Evolutionary conservation across 352 stramenopile species (phyloP), one percentile per base, ranked within the genome.

Genomic region (Phytophthora colocasiae): DNA sequence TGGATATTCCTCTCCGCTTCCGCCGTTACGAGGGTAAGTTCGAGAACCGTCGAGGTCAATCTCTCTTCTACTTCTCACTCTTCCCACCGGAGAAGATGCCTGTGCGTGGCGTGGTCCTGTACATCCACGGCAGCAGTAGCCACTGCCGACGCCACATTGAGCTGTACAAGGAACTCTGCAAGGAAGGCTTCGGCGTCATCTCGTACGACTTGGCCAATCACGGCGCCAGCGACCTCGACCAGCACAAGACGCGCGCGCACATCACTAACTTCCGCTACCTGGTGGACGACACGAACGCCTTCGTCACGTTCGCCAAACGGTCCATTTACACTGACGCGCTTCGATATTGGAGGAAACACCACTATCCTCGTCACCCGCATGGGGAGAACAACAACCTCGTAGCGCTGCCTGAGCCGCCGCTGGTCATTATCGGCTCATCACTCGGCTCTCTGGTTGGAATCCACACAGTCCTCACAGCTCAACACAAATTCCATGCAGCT

Each of bases 341-440:
- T 36, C 58, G 65, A 32, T 72, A 72, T 40, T 69, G 59, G 59
- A 24, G 65, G 34, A 69, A 73, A 12, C 36, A 69, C 22, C 63
- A 71, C 46, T 59, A 58, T 17, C 41, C 55, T 59, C 57, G 50
- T 29, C 58, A 68, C 29, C 48, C 50, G 3, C 56, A 69, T 22
- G 44, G 55, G 5, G 12, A 61, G 14, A 68, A 48, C 39, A 24
- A 6, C 38, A 71, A 61, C 50, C 24, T 71, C 11, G 52, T 71
- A 7, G 41, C 65, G 22, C 26, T 69, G 29, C 52, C 59, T 19
- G 34, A 61, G 46, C 65, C 63, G 44, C 80, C 80, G 44, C 41
- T 89, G 15, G 72, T 87, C 46, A 79, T 91, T 60, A 76, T 77
- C 55, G 83, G 83, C 32, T 83, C 84, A 19, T 87, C 76, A 19